Conservation (phyloP, 371 early-diverging fungal species). For the Choanephora cucurbitarum region DNA sequence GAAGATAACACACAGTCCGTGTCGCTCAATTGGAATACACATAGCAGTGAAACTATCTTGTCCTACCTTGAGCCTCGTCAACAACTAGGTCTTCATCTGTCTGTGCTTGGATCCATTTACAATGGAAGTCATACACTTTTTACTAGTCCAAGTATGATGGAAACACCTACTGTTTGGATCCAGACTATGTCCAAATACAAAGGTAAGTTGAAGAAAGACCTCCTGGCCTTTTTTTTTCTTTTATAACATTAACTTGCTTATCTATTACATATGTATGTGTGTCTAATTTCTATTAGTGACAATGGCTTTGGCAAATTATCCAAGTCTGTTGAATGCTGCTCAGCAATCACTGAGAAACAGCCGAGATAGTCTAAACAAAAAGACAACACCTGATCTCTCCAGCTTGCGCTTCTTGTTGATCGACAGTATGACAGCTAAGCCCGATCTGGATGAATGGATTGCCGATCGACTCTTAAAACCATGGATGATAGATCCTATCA, state of each 20-base stretch:
- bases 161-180: slow-evolving; percentile 69
- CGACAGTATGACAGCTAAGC: slow-evolving; percentile 67
- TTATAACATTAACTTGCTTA: slow-evolving; percentile 3
- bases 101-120: slow-evolving; percentile 65
- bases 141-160: slow-evolving; percentile 59
- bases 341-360: slow-evolving; percentile 53
- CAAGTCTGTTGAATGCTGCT: slow-evolving; percentile 62
- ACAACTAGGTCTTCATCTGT: slow-evolving; percentile 71
- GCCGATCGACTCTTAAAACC: slow-evolving; percentile 64
- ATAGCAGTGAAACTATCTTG: slow-evolving; percentile 52
- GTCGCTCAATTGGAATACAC: slow-evolving; percentile 26
- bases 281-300: slow-evolving; percentile 65
- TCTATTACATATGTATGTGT: background rate
- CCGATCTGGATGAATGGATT: slow-evolving; percentile 62
- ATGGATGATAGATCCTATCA: slow-evolving; percentile 55
- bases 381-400: slow-evolving; percentile 60
- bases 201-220: slow-evolving; percentile 38
- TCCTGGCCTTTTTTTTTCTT: too few species aligned
- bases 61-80: slow-evolving; percentile 77
- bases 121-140: slow-evolving; percentile 69
- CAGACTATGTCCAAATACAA: slow-evolving; percentile 59
- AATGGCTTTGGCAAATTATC: slow-evolving; percentile 72
- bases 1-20: slow-evolving; percentile 18
- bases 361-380: slow-evolving; percentile 56
- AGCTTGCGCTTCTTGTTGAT: slow-evolving; percentile 68